phyloP scores from a whole-genome alignment of 441 rosid genomes.

The Capsella rubella region DNA sequence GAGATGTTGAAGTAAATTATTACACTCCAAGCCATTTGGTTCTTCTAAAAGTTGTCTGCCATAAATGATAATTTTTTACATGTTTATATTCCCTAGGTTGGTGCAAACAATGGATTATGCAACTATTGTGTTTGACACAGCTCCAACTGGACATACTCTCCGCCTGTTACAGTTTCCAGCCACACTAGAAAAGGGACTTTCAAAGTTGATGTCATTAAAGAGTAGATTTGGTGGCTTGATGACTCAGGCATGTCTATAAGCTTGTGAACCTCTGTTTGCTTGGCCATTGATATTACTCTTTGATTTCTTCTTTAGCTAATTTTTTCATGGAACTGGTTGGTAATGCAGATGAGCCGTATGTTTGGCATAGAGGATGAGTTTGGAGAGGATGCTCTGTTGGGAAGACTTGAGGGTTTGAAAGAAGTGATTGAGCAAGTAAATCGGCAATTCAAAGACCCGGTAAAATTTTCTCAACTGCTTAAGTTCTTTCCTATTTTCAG shows the following conservation, averaged over 20 bases:
- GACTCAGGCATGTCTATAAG: conserved; percentile 69
- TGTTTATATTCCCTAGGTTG: conserved; percentile 60
- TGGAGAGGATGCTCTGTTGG: conserved; percentile 96
- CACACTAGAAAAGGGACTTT: conserved; percentile 93
- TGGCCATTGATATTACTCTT: conserved; percentile 24
- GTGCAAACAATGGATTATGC: conserved; percentile 99
- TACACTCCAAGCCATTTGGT: conserved; percentile 11
- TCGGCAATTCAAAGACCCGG: conserved; percentile 95
- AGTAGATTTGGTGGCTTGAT: conserved; percentile 92
- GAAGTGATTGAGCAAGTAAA: conserved; percentile 97
- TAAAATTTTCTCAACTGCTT: conserved; percentile 42
- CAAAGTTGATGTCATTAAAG: conserved; percentile 89
- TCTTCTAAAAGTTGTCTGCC: neutral
- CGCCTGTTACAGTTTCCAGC: conserved; percentile 93
- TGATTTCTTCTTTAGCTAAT: conserved; percentile 19
- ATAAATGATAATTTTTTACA: neutral
- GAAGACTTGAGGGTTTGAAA: conserved; percentile 99
- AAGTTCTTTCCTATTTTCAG: neutral
- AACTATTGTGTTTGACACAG: conserved; percentile 93
- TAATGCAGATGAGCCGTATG: conserved; percentile 79
- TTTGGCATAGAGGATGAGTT: conserved; percentile 90
- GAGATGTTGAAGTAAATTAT: conserved; percentile 94
- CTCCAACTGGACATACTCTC: conserved; percentile 99
- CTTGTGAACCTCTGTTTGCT: conserved; percentile 17
- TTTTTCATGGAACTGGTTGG: conserved; percentile 25